Conservation (phyloP, 2,329 filamentous ascomycete species). For the Pyricularia sp. region DNA sequence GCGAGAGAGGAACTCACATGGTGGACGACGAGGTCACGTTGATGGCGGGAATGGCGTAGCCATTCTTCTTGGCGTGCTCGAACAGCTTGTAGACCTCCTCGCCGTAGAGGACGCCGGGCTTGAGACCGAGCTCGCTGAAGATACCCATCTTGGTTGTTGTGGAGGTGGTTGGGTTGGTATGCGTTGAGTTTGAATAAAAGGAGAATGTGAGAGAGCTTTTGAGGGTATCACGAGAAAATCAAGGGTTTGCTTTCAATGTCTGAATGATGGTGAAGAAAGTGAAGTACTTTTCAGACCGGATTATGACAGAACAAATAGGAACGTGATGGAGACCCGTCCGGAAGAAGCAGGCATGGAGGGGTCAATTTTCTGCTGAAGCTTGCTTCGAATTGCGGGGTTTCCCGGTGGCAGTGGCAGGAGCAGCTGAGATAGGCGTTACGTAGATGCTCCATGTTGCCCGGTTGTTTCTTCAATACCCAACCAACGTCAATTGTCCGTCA, state of each 20-base stretch:
- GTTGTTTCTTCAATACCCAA: background rate
- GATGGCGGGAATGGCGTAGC: constrained; percentile 80
- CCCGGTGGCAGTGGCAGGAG: background rate
- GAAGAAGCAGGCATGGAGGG: constrained; percentile 1
- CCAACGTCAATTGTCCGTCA: background rate
- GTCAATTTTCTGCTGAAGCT: background rate
- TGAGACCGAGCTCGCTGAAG: constrained; percentile 31
- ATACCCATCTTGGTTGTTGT: constrained; percentile 15
- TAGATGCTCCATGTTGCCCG: background rate
- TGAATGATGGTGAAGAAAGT: background rate
- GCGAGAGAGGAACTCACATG: constrained; percentile 7
- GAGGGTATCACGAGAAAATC: background rate
- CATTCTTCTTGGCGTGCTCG: constrained; percentile 76
- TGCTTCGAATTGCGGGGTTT: background rate
- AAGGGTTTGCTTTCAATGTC: background rate
- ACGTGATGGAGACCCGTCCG: background rate
- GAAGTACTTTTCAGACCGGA: background rate
- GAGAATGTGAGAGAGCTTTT: background rate
- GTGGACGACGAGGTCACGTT: constrained; percentile 88
- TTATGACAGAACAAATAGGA: background rate
- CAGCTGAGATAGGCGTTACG: background rate
- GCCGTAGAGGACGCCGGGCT: constrained; percentile 40
- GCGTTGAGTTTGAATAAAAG: background rate
- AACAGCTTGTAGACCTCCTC: constrained; percentile 55
- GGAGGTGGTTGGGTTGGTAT: background rate